These are phyloP conservation scores for Colletotrichum phormii DNA, from an alignment of 2,329 filamentous ascomycete genomes.

Conservation along the genomic window DNA sequence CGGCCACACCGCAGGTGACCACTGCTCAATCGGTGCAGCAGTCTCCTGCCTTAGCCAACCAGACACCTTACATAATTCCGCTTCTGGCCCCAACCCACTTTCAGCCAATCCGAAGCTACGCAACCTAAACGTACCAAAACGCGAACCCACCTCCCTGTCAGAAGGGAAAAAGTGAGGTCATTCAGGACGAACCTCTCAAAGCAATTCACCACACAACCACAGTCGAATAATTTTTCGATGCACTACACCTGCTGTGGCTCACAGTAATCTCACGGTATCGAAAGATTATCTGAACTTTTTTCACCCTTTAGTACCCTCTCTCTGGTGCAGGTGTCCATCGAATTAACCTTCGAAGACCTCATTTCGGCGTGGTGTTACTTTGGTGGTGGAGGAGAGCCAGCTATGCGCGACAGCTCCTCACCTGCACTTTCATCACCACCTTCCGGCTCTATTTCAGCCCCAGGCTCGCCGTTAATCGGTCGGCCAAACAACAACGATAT, in stretches of 20 bases:
- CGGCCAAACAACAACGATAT: conserved; percentile 43
- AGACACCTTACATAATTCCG: conserved; percentile 36
- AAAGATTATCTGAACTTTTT: background rate
- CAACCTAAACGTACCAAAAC: conserved; percentile 25
- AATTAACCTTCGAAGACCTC: background rate
- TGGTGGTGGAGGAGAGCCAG: conserved; percentile 32
- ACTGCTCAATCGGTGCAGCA: conserved; percentile 31
- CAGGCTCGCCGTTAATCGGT: conserved; percentile 54
- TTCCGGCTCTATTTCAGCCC: conserved; percentile 61
- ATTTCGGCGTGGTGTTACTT: conserved; percentile 12
- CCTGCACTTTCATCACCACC: conserved; percentile 64
- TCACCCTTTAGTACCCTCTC: background rate
- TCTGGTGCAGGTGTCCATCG: background rate
- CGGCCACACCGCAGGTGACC: conserved; percentile 36
- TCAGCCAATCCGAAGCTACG: conserved; percentile 29
- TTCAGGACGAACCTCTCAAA: conserved; percentile 26
- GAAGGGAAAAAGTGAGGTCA: conserved; percentile 36
- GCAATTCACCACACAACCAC: conserved; percentile 6
- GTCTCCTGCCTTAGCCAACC: conserved; percentile 30
- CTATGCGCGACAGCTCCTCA: conserved; percentile 55
- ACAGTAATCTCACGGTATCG: background rate
- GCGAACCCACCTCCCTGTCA: conserved; percentile 21
- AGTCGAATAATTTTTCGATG: conserved; percentile 6
- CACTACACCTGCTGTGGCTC: background rate
- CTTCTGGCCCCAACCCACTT: conserved; percentile 15